Evolutionary conservation across 768 basidiomycete species (phyloP).

Genomic region (Russula lepida): DNA sequence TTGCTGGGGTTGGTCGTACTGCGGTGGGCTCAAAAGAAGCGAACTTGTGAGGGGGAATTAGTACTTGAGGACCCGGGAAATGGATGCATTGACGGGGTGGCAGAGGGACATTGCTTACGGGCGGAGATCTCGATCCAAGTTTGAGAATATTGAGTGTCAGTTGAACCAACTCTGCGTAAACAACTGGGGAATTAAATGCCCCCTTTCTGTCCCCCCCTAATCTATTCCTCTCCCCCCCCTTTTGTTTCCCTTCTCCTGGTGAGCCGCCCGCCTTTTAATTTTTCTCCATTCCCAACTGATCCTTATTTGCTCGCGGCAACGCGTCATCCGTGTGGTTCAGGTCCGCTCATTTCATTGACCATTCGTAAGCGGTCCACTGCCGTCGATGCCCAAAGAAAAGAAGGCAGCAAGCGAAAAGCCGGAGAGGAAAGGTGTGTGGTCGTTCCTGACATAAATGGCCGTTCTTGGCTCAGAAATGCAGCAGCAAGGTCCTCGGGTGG

Average conservation of each 20-base stretch:
- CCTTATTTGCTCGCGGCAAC: background rate
- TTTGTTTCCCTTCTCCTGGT: background rate
- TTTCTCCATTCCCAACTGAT: background rate
- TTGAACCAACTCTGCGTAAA: slow-evolving; percentile 18
- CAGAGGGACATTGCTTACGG: slow-evolving; percentile 12
- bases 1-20: slow-evolving; percentile 39
- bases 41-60: slow-evolving; percentile 31
- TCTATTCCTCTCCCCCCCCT: slow-evolving; percentile 18
- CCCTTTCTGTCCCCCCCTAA: slow-evolving; percentile 26
- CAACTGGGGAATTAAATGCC: slow-evolving; percentile 19
- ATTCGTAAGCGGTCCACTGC: background rate
- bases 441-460: background rate
- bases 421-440: slow-evolving; percentile 19
- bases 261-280: background rate
- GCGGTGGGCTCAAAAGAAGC: slow-evolving; percentile 36
- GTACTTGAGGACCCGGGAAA: slow-evolving; percentile 4
- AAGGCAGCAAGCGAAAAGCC: slow-evolving; percentile 19
- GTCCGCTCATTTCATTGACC: background rate
- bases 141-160: slow-evolving; percentile 20
- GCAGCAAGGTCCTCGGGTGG: slow-evolving; percentile 45
- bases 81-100: background rate
- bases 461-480: slow-evolving; percentile 17
- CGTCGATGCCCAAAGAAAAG: slow-evolving; percentile 20
- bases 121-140: slow-evolving; percentile 22
- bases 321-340: slow-evolving; percentile 3